A percentile compares a stretch with the other conserved stretches of the same genome.
These are phyloP conservation scores for Endocladia muricata DNA, from an alignment of 31 red algal species.

Conservation along the genomic window DNA sequence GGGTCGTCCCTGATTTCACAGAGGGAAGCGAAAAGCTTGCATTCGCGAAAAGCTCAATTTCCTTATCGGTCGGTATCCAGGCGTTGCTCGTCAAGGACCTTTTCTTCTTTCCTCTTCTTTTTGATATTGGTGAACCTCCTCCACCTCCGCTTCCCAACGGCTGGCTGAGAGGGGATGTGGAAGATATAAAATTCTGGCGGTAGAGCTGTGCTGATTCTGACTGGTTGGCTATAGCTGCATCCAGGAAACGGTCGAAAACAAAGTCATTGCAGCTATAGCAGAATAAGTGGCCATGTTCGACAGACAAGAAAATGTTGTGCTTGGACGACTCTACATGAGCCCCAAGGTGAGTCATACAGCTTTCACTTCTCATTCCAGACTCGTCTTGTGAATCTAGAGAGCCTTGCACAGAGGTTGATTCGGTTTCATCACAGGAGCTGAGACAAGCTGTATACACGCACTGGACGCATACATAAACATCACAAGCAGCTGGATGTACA, in stretches of 20 bases:
- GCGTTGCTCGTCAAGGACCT: conserved; percentile 38
- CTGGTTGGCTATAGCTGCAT: conserved; percentile 52
- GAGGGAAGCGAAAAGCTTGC: conserved; percentile 21
- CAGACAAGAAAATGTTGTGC: conserved; percentile 59
- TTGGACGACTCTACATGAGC: conserved; percentile 20
- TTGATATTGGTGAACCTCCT: neutral
- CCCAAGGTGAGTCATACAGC: conserved; percentile 10
- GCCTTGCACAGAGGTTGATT: no score
- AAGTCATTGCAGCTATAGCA: conserved; percentile 63
- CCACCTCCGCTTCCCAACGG: neutral
- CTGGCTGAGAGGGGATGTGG: conserved; percentile 36
- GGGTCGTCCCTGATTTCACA: conserved; percentile 17
- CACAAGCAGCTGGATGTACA: conserved; percentile 16
- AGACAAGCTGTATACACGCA: conserved; percentile 57
- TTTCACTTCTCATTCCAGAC: neutral
- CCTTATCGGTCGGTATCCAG: conserved; percentile 56
- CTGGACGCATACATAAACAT: conserved; percentile 65
- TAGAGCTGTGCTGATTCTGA: conserved; percentile 25
- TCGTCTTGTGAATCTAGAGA: neutral
- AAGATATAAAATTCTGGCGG: conserved; percentile 50
- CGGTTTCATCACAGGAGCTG: no score
- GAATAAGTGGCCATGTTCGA: conserved; percentile 63
- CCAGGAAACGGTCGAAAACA: conserved; percentile 62
- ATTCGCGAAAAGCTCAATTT: conserved; percentile 41
- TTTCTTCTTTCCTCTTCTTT: conserved; percentile 10